Conservation (phyloP, 2,329 filamentous ascomycete genomes). For the Orbilia blumenaviensis region DNA sequence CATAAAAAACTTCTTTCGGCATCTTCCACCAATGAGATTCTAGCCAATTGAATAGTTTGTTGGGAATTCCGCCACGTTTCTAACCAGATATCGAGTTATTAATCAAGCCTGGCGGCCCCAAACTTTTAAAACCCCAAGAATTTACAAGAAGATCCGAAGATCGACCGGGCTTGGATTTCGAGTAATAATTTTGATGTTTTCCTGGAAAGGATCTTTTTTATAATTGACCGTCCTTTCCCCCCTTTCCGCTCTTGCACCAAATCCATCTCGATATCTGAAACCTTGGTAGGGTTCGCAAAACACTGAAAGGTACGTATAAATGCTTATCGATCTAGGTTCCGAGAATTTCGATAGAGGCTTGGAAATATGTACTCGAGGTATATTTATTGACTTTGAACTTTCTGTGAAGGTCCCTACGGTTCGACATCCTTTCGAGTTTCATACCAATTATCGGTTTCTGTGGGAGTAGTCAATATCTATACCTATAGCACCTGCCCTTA, state of each 20-base stretch:
- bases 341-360: no score
- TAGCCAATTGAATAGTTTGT: constrained; percentile 4
- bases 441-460: neutral
- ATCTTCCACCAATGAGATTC: constrained; percentile 19
- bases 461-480: neutral
- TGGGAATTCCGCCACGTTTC: constrained; percentile 7
- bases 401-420: neutral
- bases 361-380: no score
- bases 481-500: neutral
- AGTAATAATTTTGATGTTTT: neutral
- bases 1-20: constrained; percentile 6
- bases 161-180: neutral
- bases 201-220: no score
- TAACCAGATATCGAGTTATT: neutral
- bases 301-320: neutral
- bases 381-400: neutral
- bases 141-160: neutral
- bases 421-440: neutral
- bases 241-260: no score
- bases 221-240: no score
- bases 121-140: neutral
- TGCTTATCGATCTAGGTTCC: neutral
- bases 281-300: neutral
- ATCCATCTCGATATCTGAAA: neutral
- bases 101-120: neutral